Conservation (phyloP, 495 filamentous ascomycete species). For the Penicillium goetzii region DNA sequence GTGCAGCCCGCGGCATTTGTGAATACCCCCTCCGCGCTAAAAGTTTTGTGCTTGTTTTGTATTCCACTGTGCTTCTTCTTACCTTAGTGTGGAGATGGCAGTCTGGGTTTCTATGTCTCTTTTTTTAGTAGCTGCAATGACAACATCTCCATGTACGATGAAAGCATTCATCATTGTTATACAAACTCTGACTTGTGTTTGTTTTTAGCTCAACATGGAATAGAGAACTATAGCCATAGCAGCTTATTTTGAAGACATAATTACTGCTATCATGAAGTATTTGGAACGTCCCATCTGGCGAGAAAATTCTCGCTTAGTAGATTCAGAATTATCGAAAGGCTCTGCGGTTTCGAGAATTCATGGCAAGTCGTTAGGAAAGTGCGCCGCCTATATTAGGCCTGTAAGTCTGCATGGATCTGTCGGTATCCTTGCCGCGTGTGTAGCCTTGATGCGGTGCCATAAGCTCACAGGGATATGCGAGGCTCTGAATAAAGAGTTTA, state of each 20-base stretch:
- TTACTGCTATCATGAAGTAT: not conserved
- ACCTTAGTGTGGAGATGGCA: not conserved
- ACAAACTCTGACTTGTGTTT: not conserved
- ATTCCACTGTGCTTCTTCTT: constrained; percentile 27
- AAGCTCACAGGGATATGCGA: not conserved
- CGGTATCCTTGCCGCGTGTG: not conserved
- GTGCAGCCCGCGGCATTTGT: constrained; percentile 37
- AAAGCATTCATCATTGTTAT: constrained; percentile 2
- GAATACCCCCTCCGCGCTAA: constrained; percentile 40
- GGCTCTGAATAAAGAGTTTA: not conserved
- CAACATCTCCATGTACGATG: constrained; percentile 16
- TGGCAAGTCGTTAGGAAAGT: not conserved
- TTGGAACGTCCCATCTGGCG: not conserved
- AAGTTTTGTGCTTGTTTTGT: constrained; percentile 33
- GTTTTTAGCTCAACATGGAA: not conserved
- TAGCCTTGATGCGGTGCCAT: not conserved
- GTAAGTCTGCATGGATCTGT: not conserved
- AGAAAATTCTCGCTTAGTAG: not conserved
- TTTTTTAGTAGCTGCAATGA: constrained; percentile 17
- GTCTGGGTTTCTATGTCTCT: not conserved
- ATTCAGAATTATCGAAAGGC: not conserved
- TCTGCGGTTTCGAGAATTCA: not conserved
- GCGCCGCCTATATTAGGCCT: not conserved
- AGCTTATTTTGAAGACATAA: not conserved
- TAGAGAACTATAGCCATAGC: not conserved